Conservation (phyloP, 2,329 filamentous ascomycete genomes). For the Dryadomyces quercus-mongolicae region DNA sequence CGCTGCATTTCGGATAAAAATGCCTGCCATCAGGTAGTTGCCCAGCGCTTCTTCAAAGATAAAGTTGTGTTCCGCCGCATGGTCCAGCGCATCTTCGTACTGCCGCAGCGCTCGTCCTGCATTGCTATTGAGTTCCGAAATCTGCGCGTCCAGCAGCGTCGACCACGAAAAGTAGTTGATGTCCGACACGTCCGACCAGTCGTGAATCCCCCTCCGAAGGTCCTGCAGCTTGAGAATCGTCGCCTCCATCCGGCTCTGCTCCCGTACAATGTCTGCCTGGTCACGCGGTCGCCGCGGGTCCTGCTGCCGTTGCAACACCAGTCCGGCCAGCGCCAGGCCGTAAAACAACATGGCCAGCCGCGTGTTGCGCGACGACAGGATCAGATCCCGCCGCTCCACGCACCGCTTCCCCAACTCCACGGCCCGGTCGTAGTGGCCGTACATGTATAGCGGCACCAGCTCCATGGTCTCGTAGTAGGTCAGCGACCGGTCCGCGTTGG, state of each 20-base stretch:
- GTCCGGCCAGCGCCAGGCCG: conserved; percentile 42
- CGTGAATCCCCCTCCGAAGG: conserved; percentile 48
- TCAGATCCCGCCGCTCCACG: conserved; percentile 30
- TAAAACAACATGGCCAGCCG: conserved; percentile 47
- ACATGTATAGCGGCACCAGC: conserved; percentile 49
- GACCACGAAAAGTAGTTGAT: conserved; percentile 64
- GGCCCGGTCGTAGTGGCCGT: conserved; percentile 48
- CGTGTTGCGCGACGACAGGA: conserved; percentile 50
- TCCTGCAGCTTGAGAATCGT: conserved; percentile 40
- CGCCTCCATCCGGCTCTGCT: conserved; percentile 20
- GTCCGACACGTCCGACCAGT: conserved; percentile 51
- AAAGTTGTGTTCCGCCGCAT: conserved; percentile 55
- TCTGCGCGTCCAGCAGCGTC: conserved; percentile 53
- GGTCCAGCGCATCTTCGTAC: conserved; percentile 63
- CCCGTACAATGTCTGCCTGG: conserved; percentile 24
- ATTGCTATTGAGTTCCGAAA: conserved; percentile 48
- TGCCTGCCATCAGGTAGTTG: conserved; percentile 63
- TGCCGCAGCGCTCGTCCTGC: conserved; percentile 45
- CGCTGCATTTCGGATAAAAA: conserved; percentile 52
- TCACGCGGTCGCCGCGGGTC: conserved; percentile 29
- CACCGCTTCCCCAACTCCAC: conserved; percentile 42
- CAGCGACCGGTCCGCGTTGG: conserved; percentile 50
- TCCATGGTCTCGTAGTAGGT: conserved; percentile 58
- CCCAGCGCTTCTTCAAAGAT: conserved; percentile 60
- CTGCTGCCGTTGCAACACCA: conserved; percentile 35